A percentile compares a stretch with the other conserved stretches of the same genome.
Conservation (phyloP, 768 basidiomycete genomes). For the Coprinopsis sp. region DNA sequence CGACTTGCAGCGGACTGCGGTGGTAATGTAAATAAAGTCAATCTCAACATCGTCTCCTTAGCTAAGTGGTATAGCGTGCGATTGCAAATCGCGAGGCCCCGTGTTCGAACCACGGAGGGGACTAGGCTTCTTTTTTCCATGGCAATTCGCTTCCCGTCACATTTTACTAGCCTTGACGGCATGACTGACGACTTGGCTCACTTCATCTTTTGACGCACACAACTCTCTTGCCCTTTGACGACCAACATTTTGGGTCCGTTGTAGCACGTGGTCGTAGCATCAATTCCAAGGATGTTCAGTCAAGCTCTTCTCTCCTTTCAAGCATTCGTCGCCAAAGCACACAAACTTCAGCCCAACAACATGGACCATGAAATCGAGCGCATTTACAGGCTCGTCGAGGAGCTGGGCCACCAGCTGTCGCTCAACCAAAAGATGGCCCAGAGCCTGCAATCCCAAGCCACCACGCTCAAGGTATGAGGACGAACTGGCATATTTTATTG, state of each 20-base stretch:
- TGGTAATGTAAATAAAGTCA: background rate
- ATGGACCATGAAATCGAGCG: constrained; percentile 71
- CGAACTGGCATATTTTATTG: constrained; percentile 9
- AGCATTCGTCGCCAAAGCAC: background rate
- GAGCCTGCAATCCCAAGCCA: constrained; percentile 64
- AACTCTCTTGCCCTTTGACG: background rate
- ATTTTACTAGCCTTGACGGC: no score
- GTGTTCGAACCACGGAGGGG: constrained; percentile 13
- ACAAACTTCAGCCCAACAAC: constrained; percentile 9
- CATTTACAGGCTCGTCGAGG: constrained; percentile 75
- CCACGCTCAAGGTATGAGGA: constrained; percentile 64
- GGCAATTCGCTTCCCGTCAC: no score
- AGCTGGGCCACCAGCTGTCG: constrained; percentile 78
- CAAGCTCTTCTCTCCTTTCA: background rate
- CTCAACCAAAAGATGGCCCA: constrained; percentile 75
- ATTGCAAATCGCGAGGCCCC: constrained; percentile 17
- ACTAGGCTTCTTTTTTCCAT: no score
- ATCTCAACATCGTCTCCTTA: constrained; percentile 7
- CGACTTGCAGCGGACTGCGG: no score
- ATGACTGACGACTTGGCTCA: background rate
- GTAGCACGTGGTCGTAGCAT: background rate
- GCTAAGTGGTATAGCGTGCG: constrained; percentile 19
- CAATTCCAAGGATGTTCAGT: background rate
- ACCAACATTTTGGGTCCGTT: no score
- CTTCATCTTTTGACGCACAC: background rate